Evolutionary conservation across 2,329 filamentous ascomycete species (phyloP).

Genomic region (Sclerotinia sclerotiorum): DNA sequence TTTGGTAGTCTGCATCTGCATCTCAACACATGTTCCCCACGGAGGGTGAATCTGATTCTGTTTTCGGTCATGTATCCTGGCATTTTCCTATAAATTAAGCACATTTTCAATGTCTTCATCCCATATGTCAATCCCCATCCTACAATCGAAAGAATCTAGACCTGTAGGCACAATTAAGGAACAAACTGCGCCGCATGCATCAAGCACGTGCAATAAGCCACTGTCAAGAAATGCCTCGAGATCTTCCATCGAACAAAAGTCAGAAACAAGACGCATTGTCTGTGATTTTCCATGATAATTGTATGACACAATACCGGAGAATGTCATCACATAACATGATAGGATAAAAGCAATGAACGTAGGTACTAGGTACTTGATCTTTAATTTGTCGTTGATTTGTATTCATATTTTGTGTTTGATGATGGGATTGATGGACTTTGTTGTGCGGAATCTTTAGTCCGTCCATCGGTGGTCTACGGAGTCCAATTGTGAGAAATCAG

Average conservation of each 20-base stretch:
- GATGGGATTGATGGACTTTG: too few species aligned
- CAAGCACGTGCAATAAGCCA: slow-evolving; percentile 14
- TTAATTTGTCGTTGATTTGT: neutral
- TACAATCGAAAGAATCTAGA: neutral
- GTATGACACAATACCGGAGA: neutral
- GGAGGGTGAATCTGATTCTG: neutral
- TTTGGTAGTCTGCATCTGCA: too few species aligned
- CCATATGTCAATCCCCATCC: neutral
- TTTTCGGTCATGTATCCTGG: neutral
- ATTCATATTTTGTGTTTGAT: neutral
- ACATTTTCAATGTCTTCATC: slow-evolving; percentile 2
- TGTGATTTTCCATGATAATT: neutral
- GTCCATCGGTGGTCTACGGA: too few species aligned
- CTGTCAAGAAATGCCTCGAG: slow-evolving; percentile 2
- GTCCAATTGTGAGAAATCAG: neutral
- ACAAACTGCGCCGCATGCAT: neutral
- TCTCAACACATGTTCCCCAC: neutral
- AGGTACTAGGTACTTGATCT: too few species aligned
- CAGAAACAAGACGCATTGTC: neutral
- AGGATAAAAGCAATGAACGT: too few species aligned
- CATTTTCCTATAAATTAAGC: neutral
- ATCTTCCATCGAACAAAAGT: neutral
- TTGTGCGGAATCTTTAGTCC: too few species aligned
- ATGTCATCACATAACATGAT: neutral
- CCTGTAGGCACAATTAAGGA: neutral